Base-by-base conservation (phyloP, 192 early-diverging fungal genomes). In the Fimicolochytrium jonesii region DNA sequence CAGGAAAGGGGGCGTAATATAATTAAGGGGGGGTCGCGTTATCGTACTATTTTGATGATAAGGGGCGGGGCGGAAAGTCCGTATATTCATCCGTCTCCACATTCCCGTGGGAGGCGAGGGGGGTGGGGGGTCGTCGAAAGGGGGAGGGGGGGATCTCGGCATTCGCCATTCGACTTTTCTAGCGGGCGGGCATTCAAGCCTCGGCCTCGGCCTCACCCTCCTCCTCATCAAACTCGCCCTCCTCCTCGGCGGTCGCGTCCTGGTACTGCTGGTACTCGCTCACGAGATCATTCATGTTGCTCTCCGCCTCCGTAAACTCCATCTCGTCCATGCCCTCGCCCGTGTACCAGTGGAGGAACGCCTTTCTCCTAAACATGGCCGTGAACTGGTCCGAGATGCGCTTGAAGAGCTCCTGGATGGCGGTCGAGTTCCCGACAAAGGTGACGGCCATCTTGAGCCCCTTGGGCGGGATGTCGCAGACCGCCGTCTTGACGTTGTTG, bases 281-380 rank as follows among this genome's bases (percentile, higher is more conserved):
- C 34, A 94, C 87, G 57, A 98, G 83, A 72, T 96, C 95, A 77
- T 91, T 91, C 92, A 98, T 95, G 86, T 98, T 98, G 79, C 85
- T 88, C 68, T 85, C 88, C 49, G 88, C 92, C 74, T 94, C 92
- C 64, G 92, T 93, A 74, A 94, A 94, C 68, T 94, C 92, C 91
- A 92, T 92, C 76, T 92, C 91, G 66, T 94, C 92, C 92, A 94
- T 93, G 39, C 91, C 92, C 73, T 93, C 91, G 56, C 86, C 89
- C 67, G 91, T 93, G 76, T 92, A 94, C 92, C 92, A 94, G 80
- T 94, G 92, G 72, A 94, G 82, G 85, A 88, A 94, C 74, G 92
- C 92, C 71, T 92, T 92, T 62, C 90, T 80, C 54, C 83, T 68
- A 78, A 92, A 92, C 92, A 95, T 95, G 66, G 87, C 84, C 44